Base-by-base conservation (phyloP, 2,329 filamentous ascomycete species). In the Rhinocladiella similis region DNA sequence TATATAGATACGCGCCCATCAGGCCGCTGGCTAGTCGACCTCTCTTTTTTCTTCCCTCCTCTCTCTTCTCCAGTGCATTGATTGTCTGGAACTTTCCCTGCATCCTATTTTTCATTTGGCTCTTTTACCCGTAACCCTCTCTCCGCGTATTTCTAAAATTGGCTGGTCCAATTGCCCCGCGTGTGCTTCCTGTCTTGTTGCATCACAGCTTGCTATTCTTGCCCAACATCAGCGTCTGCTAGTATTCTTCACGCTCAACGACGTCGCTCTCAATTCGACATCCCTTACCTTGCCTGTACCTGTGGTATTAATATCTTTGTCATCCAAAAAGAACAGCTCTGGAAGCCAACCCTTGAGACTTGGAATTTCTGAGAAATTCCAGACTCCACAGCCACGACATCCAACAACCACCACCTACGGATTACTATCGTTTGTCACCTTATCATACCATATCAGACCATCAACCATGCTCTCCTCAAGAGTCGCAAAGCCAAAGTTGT, bases 401-500 rank as follows among this genome's bases (percentile, higher is more conserved):
- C 29, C 29, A 33, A 10, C 29, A 33, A 33, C 10, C 42, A 43
- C 39, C 46, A 13, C 29, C 29, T 10, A 33, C 29, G 29, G 10
- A 10, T 33, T 7, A 25, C 29, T 7, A n/a, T 46, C 12, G 14
- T 22, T n/a, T 25, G 20, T n/a, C 20, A 25, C 43, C n/a, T 20
- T 25, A 16, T n/a, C 43, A 46, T 14, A 47, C 27, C 41, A 45
- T 36, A 47, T 52, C 56, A 53, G 25, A 18, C 20, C 38, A 25
- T 12, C 47, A 50, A 42, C 56, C 20, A 75, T 67, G 66, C 74
- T 77, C 72, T 71, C 73, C 63, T 69, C 73, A 65, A 66, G 72
- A 60, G 69, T 70, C 59, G 66, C 69, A 57, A 76, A 73, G 62
- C 77, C 77, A 46, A 77, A 78, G 72, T 72, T 79, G 62, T 73